Evolutionary conservation across 83 land plant species (phyloP).

Genomic region (Isoetes engelmannii): DNA sequence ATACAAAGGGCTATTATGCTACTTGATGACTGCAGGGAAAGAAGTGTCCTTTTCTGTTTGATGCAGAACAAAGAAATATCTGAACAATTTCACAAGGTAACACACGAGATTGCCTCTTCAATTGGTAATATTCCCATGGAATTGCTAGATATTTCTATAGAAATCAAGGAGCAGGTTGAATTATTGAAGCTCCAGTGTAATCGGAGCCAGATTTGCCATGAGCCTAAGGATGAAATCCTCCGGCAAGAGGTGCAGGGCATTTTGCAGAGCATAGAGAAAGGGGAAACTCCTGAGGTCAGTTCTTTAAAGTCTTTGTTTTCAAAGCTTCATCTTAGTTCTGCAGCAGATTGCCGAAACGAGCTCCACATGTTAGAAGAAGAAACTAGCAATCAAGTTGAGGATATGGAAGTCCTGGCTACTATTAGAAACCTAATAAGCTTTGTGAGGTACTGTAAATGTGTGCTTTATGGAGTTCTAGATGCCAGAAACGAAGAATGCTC

Average conservation of each 20-base stretch:
- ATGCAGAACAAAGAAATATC: slow-evolving; percentile 11
- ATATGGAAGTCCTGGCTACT: slow-evolving; percentile 15
- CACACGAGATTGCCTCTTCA: slow-evolving; percentile 17
- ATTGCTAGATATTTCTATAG: slow-evolving; percentile 21
- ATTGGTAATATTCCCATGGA: slow-evolving; percentile 18
- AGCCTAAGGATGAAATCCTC: slow-evolving; percentile 13
- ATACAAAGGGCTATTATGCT: slow-evolving; percentile 15
- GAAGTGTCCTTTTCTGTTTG: slow-evolving; percentile 17
- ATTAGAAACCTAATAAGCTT: slow-evolving; percentile 43
- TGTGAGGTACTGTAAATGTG: slow-evolving; percentile 59
- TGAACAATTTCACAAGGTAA: slow-evolving; percentile 18
- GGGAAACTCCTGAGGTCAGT: slow-evolving; percentile 13
- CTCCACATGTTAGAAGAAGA: slow-evolving; percentile 18
- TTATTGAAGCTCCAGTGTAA: slow-evolving; percentile 13
- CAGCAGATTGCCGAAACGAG: slow-evolving; percentile 25
- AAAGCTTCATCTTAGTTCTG: slow-evolving; percentile 9
- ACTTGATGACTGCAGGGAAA: slow-evolving; percentile 18
- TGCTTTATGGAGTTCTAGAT: slow-evolving; percentile 40
- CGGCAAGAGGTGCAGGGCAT: slow-evolving; percentile 14
- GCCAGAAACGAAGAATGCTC: background rate
- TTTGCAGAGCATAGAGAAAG: slow-evolving; percentile 10
- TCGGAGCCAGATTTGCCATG: slow-evolving; percentile 13
- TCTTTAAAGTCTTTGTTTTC: slow-evolving; percentile 15
- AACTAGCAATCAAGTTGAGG: background rate
- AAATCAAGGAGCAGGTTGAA: slow-evolving; percentile 30